Base-by-base conservation (phyloP, 106 monocot species). In the Allium fistulosum region DNA sequence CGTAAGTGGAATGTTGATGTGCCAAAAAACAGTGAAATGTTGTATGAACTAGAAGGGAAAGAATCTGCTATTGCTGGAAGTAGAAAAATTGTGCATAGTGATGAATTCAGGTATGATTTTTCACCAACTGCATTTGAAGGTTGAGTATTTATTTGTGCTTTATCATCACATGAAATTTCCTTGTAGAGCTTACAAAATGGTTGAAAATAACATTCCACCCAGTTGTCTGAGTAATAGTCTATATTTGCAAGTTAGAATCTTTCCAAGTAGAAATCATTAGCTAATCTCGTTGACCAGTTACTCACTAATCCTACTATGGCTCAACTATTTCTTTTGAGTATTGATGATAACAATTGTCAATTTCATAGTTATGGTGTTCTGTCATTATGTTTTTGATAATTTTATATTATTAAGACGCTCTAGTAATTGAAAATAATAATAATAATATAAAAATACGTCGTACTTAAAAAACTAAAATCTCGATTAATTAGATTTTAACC, bases 41-140 rank as follows among this genome's bases (percentile, higher is more conserved):
- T 92, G 55, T 76, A 82, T 58, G 87, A 92, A 72, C 66, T 83
- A 13, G 79, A 84, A 12, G 87, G 82, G 4, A 77, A 80, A 67
- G 84, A 72, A 26, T 84, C 87, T 0, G 65, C 68, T 5, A 80
- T 85, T 52, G 66, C 77, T 2, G 91, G 87, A 14, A 82, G 58
- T 53, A 77, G 85, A 18, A 92, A 87, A 75, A 82, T 92, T 51
- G 66, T 63, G 1, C 91, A 92, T 70, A 92, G 75, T 74, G 46
- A 77, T 17, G 81, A 58, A 7, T 74, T 84, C 61, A 78, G 81
- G 88, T 84, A 37, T 37, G 37, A 37, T 5, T 5, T 37, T 37
- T 37, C 37, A 37, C 5, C 5, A 37, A 37, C 37, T 37, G 5
- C 22, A 2, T 1, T 37, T 37, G 5, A 37, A 37, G 5, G 37